A percentile compares a stretch with the other conserved stretches of the same genome.
Conservation (phyloP, 306 rosid species). For the Cicer cuneatum region DNA sequence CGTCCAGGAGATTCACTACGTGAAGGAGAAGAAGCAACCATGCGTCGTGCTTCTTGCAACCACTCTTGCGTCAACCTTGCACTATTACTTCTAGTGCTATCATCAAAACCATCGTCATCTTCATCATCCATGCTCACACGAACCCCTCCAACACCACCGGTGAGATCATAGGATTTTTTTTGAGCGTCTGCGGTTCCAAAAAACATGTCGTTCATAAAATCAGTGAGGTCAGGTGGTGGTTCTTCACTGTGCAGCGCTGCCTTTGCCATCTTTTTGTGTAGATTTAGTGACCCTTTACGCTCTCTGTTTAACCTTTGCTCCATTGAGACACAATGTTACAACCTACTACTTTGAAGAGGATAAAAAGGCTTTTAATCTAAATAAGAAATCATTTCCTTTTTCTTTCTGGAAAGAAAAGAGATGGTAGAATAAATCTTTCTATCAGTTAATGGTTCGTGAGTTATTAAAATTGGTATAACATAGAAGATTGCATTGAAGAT, state of each 20-base stretch:
- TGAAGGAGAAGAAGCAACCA: conserved; percentile 77
- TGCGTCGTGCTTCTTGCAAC: conserved; percentile 73
- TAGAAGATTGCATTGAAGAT: conserved; percentile 43
- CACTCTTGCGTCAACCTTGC: conserved; percentile 69
- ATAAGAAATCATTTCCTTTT: too few species aligned
- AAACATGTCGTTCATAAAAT: conserved; percentile 88
- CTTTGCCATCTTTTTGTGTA: conserved; percentile 50
- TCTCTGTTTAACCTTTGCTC: conserved; percentile 47
- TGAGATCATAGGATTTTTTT: conserved; percentile 60
- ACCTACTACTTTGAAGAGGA: not conserved
- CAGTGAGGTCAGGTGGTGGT: conserved; percentile 68
- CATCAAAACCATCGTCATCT: conserved; percentile 54
- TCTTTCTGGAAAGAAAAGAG: too few species aligned
- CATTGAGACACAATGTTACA: conserved; percentile 1
- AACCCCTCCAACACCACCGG: conserved; percentile 44
- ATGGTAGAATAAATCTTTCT: too few species aligned
- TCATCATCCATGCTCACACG: not conserved
- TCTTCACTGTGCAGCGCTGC: conserved; percentile 36
- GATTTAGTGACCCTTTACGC: conserved; percentile 46
- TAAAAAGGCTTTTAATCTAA: too few species aligned
- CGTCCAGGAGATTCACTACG: conserved; percentile 64
- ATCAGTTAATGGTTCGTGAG: too few species aligned
- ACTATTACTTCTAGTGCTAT: conserved; percentile 61
- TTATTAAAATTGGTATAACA: not conserved
- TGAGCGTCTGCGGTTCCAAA: conserved; percentile 51